A percentile compares a stretch with the other conserved stretches of the same genome.
Conservation (phyloP, 768 basidiomycete species). For the Termitomyces sp. region DNA sequence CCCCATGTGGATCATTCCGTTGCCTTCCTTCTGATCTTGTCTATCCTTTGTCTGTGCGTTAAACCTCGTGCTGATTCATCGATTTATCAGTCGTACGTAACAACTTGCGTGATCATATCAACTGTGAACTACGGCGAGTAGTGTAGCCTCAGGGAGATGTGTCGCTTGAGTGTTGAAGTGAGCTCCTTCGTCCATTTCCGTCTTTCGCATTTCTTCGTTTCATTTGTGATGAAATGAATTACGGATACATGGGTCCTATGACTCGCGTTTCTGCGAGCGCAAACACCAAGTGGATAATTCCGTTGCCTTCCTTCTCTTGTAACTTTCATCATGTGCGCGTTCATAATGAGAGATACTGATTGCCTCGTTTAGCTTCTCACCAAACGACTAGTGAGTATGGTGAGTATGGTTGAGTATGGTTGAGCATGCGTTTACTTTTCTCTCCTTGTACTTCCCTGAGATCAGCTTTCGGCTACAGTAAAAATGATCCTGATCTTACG, state of each 20-base stretch:
- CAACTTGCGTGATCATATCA: not conserved
- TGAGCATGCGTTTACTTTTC: not conserved
- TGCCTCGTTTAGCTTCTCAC: not conserved
- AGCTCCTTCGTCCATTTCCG: not conserved
- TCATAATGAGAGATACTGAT: not conserved
- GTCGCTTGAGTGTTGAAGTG: not conserved
- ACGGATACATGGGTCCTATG: slow-evolving; percentile 14
- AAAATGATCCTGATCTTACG: too few species aligned
- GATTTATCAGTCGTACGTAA: not conserved
- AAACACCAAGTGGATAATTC: slow-evolving; percentile 38
- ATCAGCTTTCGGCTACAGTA: too few species aligned
- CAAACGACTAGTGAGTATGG: not conserved
- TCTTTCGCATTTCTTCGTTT: not conserved
- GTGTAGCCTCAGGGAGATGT: not conserved
- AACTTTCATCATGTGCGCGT: not conserved
- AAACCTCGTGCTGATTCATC: not conserved
- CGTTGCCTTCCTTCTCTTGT: slow-evolving; percentile 46
- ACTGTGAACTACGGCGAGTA: not conserved
- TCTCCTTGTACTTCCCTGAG: too few species aligned
- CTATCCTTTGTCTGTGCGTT: not conserved
- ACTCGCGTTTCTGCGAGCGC: slow-evolving; percentile 16
- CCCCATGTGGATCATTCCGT: slow-evolving; percentile 46
- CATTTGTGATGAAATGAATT: slow-evolving; percentile 9
- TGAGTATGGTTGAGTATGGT: not conserved
- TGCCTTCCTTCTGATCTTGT: slow-evolving; percentile 51